phyloP scores from a whole-genome alignment of 805 yeast species.

The Pichia nanzhaoensis region DNA sequence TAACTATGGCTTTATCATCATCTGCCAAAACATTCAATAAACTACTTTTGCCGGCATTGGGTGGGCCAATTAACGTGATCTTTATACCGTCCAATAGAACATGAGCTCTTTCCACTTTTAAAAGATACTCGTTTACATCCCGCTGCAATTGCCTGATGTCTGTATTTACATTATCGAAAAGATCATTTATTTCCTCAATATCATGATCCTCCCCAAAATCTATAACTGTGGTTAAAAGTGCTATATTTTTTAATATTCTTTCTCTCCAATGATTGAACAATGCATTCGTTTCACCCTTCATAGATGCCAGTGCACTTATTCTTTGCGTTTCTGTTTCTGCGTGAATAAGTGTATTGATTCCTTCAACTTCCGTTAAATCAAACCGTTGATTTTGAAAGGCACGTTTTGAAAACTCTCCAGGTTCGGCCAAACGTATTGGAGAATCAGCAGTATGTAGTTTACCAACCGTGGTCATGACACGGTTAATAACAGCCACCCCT shows the following conservation, averaged over 20 bases:
- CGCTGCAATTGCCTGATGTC: constrained; percentile 36
- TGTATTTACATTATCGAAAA: constrained; percentile 44
- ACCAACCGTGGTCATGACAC: constrained; percentile 60
- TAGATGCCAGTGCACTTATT: constrained; percentile 61
- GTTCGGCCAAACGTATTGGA: constrained; percentile 73
- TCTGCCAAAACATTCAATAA: constrained; percentile 68
- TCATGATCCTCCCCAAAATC: constrained; percentile 96
- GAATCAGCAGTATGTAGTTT: constrained; percentile 39
- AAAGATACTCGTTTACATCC: constrained; percentile 41
- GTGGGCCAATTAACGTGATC: constrained; percentile 76
- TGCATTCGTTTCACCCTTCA: constrained; percentile 58
- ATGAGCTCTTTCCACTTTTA: constrained; percentile 49
- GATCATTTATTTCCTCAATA: constrained; percentile 51
- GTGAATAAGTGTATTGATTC: constrained; percentile 79
- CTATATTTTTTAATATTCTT: constrained; percentile 56
- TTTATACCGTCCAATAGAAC: constrained; percentile 67
- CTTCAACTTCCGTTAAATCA: constrained; percentile 88
- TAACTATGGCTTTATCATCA: constrained; percentile 84
- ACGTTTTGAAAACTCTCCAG: constrained; percentile 85
- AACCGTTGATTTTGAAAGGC: constrained; percentile 80
- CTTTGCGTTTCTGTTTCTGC: constrained; percentile 93
- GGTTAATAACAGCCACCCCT: constrained; percentile 74
- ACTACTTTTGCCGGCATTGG: constrained; percentile 95
- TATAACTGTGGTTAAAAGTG: constrained; percentile 76
- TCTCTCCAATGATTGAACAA: constrained; percentile 62